phyloP scores from a whole-genome alignment of 805 yeast species.

The Nakazawaea ambrosiae region DNA sequence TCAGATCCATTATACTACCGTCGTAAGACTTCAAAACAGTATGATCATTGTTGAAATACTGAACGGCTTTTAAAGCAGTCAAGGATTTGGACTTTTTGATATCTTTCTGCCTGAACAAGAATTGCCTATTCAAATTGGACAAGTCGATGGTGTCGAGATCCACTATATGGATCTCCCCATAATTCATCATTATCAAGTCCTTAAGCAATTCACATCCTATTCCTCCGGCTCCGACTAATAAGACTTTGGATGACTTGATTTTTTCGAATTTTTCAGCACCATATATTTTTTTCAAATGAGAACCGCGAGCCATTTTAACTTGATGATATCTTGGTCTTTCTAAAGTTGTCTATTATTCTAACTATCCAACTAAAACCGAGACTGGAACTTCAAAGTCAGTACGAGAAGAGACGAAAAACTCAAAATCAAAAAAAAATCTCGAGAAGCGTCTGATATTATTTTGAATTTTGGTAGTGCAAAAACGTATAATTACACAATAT shows the following conservation, averaged over 20 bases:
- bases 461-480: no score
- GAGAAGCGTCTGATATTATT: no score
- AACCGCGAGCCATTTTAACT: slow-evolving; percentile 23
- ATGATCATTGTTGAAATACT: slow-evolving; percentile 56
- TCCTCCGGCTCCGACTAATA: slow-evolving; percentile 95
- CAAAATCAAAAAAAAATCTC: no score
- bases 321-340: not conserved
- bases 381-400: no score
- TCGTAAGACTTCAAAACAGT: slow-evolving; percentile 71
- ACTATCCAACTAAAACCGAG: no score
- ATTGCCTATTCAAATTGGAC: slow-evolving; percentile 89
- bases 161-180: slow-evolving; percentile 84
- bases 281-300: slow-evolving; percentile 36
- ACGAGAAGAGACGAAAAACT: no score
- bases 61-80: slow-evolving; percentile 81
- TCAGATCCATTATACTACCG: slow-evolving; percentile 80
- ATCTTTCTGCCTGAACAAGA: slow-evolving; percentile 81
- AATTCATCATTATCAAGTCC: slow-evolving; percentile 69
- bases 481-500: no score
- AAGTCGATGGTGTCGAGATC: slow-evolving; percentile 94
- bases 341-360: not conserved
- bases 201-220: slow-evolving; percentile 90
- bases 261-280: slow-evolving; percentile 28
- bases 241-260: slow-evolving; percentile 44
- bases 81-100: slow-evolving; percentile 82